Evolutionary conservation across 2,329 filamentous ascomycete genomes (phyloP).

Genomic region (Curvularia hawaiiensis): DNA sequence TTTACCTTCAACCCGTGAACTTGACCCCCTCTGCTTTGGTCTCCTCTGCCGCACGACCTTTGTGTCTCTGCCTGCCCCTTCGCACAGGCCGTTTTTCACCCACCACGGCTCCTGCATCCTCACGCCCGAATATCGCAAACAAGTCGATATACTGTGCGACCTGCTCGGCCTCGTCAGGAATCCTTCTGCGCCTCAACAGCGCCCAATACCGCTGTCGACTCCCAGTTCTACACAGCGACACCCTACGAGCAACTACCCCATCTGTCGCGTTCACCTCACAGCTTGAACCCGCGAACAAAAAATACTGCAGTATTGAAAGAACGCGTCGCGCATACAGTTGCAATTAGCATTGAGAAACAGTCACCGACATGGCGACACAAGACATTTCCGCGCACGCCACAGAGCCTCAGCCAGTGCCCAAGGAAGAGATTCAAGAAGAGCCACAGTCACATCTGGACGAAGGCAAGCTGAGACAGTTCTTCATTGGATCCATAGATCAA

Average conservation of each 20-base stretch:
- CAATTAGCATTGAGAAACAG: not conserved
- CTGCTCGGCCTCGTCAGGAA: slow-evolving; percentile 9
- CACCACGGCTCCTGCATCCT: slow-evolving; percentile 4
- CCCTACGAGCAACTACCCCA: slow-evolving; percentile 15
- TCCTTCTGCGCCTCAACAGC: slow-evolving; percentile 11
- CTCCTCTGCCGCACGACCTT: slow-evolving; percentile 27
- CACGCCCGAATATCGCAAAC: slow-evolving; percentile 5
- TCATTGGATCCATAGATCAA: slow-evolving; percentile 87
- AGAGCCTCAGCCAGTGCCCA: slow-evolving; percentile 42
- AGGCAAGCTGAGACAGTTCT: slow-evolving; percentile 59
- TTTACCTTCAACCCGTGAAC: slow-evolving; percentile 22
- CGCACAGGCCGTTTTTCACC: slow-evolving; percentile 23
- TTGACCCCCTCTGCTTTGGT: slow-evolving; percentile 15
- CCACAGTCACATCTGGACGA: slow-evolving; percentile 38
- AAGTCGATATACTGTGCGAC: slow-evolving; percentile 1
- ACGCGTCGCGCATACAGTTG: slow-evolving; percentile 1
- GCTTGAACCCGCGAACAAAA: slow-evolving; percentile 20
- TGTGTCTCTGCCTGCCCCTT: slow-evolving; percentile 19
- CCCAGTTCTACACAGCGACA: not conserved
- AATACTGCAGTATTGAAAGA: slow-evolving; percentile 16
- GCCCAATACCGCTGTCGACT: slow-evolving; percentile 3
- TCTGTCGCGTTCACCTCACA: slow-evolving; percentile 18
- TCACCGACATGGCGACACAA: slow-evolving; percentile 34
- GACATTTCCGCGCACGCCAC: slow-evolving; percentile 31
- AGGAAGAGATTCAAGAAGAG: slow-evolving; percentile 33